phyloP scores from a whole-genome alignment of 108 stramenopile species.

The Craspedostauros australis region DNA sequence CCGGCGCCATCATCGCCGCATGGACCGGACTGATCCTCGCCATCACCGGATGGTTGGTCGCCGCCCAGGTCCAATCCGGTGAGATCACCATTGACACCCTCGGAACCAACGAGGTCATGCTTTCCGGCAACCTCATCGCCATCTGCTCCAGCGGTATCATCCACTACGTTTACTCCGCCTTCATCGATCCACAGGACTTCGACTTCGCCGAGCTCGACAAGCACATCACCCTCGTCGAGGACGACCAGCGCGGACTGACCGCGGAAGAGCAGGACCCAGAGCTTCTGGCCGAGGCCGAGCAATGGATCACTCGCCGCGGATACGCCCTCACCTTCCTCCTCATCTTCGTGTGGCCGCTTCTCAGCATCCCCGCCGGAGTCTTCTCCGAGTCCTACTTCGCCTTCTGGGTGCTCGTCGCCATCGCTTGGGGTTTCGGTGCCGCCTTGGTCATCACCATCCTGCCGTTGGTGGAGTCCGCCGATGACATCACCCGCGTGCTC shows the following conservation, averaged over 20 bases:
- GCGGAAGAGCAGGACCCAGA: conserved; percentile 51
- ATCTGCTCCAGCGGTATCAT: conserved; percentile 74
- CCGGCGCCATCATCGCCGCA: conserved; percentile 80
- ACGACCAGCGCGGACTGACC: conserved; percentile 62
- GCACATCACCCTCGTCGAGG: conserved; percentile 67
- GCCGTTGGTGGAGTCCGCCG: conserved; percentile 69
- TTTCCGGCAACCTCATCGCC: conserved; percentile 85
- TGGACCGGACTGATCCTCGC: conserved; percentile 74
- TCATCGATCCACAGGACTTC: conserved; percentile 78
- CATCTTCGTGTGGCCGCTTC: conserved; percentile 83
- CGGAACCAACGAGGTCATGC: conserved; percentile 86
- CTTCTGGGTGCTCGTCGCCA: conserved; percentile 87
- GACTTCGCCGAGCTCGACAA: conserved; percentile 62
- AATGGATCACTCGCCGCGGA: conserved; percentile 82
- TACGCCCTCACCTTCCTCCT: conserved; percentile 72
- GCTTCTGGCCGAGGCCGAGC: conserved; percentile 50
- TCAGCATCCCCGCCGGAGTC: conserved; percentile 81
- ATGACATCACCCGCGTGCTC: conserved; percentile 49
- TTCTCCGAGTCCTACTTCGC: conserved; percentile 79
- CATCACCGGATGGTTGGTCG: conserved; percentile 69
- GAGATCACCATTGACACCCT: conserved; percentile 54
- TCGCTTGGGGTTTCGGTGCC: conserved; percentile 85
- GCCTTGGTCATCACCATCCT: conserved; percentile 66
- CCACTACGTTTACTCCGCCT: conserved; percentile 58
- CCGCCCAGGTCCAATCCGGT: conserved; percentile 52